phyloP scores from a whole-genome alignment of 768 basidiomycete species.

The Hericium coralloides region DNA sequence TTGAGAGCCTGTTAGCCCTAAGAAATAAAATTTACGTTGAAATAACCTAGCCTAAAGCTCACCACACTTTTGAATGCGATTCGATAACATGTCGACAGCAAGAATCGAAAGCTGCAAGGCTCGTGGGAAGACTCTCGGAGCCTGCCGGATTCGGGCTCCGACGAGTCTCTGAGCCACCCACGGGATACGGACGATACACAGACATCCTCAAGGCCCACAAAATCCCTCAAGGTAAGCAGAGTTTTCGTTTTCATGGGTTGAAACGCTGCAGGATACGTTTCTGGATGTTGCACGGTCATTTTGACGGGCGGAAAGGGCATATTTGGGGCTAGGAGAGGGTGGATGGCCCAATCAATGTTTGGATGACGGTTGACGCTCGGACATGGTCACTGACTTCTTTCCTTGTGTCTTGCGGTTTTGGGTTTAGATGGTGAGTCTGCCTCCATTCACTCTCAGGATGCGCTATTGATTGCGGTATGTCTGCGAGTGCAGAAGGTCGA shows the following conservation, averaged over 20 bases:
- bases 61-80: too few species aligned
- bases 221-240: slow-evolving; percentile 54
- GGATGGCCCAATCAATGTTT: slow-evolving; percentile 11
- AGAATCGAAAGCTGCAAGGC: too few species aligned
- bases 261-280: slow-evolving; percentile 9
- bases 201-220: slow-evolving; percentile 17
- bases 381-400: slow-evolving; percentile 5
- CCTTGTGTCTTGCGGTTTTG: slow-evolving; percentile 2
- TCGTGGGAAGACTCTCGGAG: too few species aligned
- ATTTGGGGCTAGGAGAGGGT: slow-evolving; percentile 13
- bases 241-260: slow-evolving; percentile 19
- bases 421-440: slow-evolving; percentile 17
- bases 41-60: too few species aligned
- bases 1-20: too few species aligned
- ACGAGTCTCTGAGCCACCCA: too few species aligned
- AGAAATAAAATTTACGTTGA: too few species aligned
- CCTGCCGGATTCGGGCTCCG: too few species aligned
- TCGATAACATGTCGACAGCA: too few species aligned
- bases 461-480: slow-evolving; percentile 19
- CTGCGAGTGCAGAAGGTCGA: slow-evolving; percentile 75
- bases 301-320: slow-evolving; percentile 4
- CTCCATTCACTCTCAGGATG: background rate
- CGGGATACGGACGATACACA: background rate
- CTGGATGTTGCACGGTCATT: background rate
- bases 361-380: slow-evolving; percentile 11